Evolutionary conservation across 495 filamentous ascomycete genomes (phyloP).

Genomic region (Cairneyella variabilis): DNA sequence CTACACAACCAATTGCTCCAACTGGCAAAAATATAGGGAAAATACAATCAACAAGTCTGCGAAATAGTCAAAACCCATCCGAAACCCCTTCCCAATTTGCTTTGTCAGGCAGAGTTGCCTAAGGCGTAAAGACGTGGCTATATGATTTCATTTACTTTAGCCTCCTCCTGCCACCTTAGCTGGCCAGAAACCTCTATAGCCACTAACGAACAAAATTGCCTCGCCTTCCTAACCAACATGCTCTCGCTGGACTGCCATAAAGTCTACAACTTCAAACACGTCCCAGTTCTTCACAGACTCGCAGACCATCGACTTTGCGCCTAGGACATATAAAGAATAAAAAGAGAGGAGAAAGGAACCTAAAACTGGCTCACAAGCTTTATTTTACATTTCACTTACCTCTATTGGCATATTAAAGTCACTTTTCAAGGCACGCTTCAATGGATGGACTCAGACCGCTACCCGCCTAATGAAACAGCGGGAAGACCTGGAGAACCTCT

Average conservation of each 20-base stretch:
- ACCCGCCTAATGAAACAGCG: constrained; percentile 12
- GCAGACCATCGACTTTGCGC: constrained; percentile 5
- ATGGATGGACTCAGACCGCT: constrained; percentile 15
- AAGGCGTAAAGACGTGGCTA: too few relatives aligned
- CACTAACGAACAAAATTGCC: background rate
- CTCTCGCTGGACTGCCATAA: background rate
- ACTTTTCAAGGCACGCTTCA: constrained; percentile 25
- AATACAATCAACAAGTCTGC: too few relatives aligned
- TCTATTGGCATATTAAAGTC: constrained; percentile 18
- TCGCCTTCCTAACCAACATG: background rate
- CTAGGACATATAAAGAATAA: constrained; percentile 5
- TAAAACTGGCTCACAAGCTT: constrained; percentile 13
- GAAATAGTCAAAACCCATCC: too few relatives aligned
- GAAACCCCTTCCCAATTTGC: too few relatives aligned
- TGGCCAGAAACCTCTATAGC: background rate
- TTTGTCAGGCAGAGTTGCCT: too few relatives aligned
- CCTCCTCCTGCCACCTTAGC: background rate
- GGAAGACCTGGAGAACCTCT: constrained; percentile 23
- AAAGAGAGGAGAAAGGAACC: constrained; percentile 4
- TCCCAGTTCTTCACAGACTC: background rate
- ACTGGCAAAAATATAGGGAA: too few relatives aligned
- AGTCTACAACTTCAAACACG: background rate
- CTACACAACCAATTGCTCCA: too few relatives aligned
- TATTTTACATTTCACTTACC: background rate
- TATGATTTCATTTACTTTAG: too few relatives aligned